phyloP scores from a whole-genome alignment of 1,284 basidiomycete species.

The Ceraceosorus guamensis region DNA sequence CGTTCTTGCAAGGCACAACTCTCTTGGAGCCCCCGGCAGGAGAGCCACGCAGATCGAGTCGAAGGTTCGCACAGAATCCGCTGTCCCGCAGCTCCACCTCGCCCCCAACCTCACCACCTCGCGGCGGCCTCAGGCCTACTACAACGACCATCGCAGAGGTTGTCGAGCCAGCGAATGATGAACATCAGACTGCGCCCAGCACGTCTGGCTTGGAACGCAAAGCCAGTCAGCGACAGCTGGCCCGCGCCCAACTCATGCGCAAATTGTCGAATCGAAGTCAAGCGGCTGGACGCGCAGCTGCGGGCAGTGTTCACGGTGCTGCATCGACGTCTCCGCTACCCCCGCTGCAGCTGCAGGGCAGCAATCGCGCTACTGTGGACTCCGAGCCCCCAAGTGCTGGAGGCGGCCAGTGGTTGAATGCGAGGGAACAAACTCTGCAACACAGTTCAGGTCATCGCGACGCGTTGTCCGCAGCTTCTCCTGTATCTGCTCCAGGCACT shows the following conservation, averaged over 20 bases:
- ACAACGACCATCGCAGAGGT: neutral
- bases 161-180: too few relatives aligned
- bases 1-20: conserved; percentile 18
- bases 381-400: neutral
- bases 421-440: neutral
- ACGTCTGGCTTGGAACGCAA: conserved; percentile 15
- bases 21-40: neutral
- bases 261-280: conserved; percentile 19
- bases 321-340: neutral
- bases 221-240: conserved; percentile 29
- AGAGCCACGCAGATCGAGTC: conserved; percentile 1
- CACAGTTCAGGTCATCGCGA: neutral
- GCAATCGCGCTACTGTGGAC: neutral
- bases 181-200: too few relatives aligned
- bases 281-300: neutral
- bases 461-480: too few relatives aligned
- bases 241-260: conserved; percentile 33
- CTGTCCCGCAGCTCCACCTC: neutral
- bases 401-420: neutral
- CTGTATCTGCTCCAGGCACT: too few relatives aligned
- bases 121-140: neutral
- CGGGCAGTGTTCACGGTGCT: neutral
- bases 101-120: neutral
- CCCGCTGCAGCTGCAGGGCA: conserved; percentile 1
- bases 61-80: neutral